These are phyloP conservation scores for Solanum tacnaense DNA, from an alignment of 257 asterid genomes.

Conservation along the genomic window DNA sequence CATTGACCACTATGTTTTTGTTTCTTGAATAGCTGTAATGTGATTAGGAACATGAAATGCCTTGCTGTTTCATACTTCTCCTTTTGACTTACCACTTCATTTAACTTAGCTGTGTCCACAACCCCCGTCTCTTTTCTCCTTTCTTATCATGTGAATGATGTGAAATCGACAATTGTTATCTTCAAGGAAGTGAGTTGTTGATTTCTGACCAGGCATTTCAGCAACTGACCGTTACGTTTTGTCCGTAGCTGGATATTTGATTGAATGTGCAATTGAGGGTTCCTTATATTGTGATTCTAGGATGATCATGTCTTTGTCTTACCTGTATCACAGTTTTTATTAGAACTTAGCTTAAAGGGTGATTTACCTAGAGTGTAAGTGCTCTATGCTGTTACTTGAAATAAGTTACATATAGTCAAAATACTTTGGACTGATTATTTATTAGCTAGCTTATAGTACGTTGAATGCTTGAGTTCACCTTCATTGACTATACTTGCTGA, in stretches of 20 bases:
- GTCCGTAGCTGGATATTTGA: neutral
- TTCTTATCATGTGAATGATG: neutral
- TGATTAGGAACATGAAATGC: neutral
- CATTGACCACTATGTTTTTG: neutral
- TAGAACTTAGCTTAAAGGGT: neutral
- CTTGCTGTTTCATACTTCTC: neutral
- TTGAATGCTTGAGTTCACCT: neutral
- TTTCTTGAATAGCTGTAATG: neutral
- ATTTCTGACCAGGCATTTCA: neutral
- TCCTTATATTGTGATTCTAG: neutral
- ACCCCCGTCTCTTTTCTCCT: neutral
- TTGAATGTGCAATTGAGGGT: neutral
- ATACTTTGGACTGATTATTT: neutral
- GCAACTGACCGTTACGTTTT: neutral
- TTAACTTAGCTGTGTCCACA: neutral
- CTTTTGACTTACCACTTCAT: neutral
- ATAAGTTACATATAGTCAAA: neutral
- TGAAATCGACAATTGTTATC: neutral
- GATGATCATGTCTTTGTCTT: neutral
- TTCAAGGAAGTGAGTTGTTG: neutral
- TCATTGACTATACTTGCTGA: neutral
- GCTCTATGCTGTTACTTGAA: neutral
- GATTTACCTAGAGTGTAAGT: neutral
- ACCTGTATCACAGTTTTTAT: neutral
- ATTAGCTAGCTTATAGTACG: neutral